Evolutionary conservation across 306 rosid species (phyloP).

Genomic region (Glycine latifolia): DNA sequence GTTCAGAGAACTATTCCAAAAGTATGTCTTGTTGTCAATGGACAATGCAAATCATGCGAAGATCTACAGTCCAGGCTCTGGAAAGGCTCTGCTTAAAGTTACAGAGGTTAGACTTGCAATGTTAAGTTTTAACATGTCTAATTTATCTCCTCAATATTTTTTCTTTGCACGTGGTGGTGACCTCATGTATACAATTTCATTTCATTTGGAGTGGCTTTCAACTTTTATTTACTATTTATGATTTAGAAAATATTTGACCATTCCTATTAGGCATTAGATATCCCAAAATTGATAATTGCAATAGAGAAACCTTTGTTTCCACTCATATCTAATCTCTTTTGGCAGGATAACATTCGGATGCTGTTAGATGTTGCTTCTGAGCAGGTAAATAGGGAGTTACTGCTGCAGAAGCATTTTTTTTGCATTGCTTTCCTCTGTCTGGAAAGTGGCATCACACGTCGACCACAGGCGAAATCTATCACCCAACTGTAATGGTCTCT

Average conservation of each 20-base stretch:
- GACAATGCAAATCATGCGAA: slow-evolving; percentile 81
- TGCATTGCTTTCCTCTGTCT: slow-evolving; percentile 74
- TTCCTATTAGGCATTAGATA: not conserved
- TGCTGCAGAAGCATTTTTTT: slow-evolving; percentile 93
- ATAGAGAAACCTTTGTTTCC: not conserved
- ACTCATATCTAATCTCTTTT: slow-evolving; percentile 31
- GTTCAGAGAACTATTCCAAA: slow-evolving; percentile 88
- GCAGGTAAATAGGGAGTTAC: slow-evolving; percentile 77
- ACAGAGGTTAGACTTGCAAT: slow-evolving; percentile 73
- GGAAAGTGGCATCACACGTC: slow-evolving; percentile 68
- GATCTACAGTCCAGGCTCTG: slow-evolving; percentile 71
- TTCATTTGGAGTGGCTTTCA: slow-evolving; percentile 36
- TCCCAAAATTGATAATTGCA: slow-evolving; percentile 14
- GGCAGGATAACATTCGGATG: slow-evolving; percentile 83
- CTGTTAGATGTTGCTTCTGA: slow-evolving; percentile 85
- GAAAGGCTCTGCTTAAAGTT: slow-evolving; percentile 93
- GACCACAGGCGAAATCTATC: slow-evolving; percentile 53
- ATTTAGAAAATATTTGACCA: not conserved
- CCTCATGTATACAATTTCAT: slow-evolving; percentile 17
- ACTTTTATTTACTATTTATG: slow-evolving; percentile 21
- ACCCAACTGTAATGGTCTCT: slow-evolving; percentile 62
- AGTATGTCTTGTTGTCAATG: slow-evolving; percentile 64
- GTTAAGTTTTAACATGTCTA: slow-evolving; percentile 31
- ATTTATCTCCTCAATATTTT: slow-evolving; percentile 11
- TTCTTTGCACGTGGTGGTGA: slow-evolving; percentile 27